Conservation (phyloP, 116 monocot genomes). For the Papilionanthe hybrid region DNA sequence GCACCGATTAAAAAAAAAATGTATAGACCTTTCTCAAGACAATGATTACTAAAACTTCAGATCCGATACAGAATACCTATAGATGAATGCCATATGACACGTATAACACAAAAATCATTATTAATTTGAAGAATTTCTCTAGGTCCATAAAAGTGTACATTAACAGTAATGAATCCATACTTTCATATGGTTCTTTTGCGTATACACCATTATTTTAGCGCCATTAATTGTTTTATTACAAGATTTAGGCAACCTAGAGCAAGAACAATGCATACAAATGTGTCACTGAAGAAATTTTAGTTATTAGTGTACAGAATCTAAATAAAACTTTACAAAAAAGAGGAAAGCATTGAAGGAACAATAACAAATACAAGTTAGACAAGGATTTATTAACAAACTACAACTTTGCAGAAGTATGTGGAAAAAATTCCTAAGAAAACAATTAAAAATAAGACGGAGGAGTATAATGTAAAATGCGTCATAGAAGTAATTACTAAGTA, state of each 20-base stretch:
- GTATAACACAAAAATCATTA: not conserved
- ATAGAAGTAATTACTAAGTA: not conserved
- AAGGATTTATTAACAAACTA: not conserved
- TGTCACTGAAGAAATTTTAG: no score
- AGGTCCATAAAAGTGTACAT: not conserved
- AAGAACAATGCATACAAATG: not conserved
- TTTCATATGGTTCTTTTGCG: not conserved
- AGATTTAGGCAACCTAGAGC: not conserved
- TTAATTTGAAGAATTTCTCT: not conserved
- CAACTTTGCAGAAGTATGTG: not conserved
- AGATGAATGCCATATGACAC: not conserved
- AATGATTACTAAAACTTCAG: not conserved
- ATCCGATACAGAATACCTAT: not conserved
- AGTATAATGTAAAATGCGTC: no score
- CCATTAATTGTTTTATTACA: not conserved
- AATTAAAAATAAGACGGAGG: not conserved
- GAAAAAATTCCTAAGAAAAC: not conserved
- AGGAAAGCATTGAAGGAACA: no score
- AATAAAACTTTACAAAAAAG: no score
- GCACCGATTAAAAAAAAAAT: not conserved
- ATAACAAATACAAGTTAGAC: no score
- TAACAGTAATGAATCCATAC: not conserved
- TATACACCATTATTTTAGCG: not conserved
- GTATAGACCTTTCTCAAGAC: not conserved
- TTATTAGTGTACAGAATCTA: no score